Conservation (phyloP, 768 basidiomycete species). For the Mycena vulgaris region DNA sequence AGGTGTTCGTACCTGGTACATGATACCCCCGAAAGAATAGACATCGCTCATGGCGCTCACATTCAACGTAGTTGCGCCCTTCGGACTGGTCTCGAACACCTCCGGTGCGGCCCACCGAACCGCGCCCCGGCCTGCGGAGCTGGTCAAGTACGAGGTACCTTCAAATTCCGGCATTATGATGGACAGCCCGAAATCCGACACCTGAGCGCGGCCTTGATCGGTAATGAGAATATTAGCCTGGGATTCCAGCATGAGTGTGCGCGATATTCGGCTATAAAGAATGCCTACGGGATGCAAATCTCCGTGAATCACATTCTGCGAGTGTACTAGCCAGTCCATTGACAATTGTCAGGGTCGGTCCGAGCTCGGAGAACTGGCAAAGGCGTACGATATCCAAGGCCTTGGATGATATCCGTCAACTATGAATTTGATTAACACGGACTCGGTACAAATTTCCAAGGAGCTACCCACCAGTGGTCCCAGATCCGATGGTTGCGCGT, state of each 20-base stretch:
- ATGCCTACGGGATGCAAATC: constrained; percentile 18
- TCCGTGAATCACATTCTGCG: constrained; percentile 7
- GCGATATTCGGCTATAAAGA: neutral
- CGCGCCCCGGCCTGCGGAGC: neutral
- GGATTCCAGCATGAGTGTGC: too few relatives aligned
- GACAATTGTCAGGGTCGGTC: neutral
- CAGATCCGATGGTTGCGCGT: neutral
- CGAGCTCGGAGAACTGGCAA: neutral
- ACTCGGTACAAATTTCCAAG: too few relatives aligned
- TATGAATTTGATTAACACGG: neutral
- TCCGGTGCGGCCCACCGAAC: constrained; percentile 21
- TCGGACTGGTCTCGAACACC: neutral
- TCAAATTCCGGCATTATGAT: constrained; percentile 20
- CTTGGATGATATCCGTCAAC: neutral
- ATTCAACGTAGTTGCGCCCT: neutral
- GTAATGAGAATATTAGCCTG: constrained; percentile 17
- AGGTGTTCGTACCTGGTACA: constrained; percentile 21
- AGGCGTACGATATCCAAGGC: constrained; percentile 10
- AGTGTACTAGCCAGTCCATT: constrained; percentile 1
- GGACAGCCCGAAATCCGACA: constrained; percentile 19
- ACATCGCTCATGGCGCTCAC: constrained; percentile 20
- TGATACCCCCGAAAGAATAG: constrained; percentile 19
- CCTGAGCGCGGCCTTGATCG: constrained; percentile 1
- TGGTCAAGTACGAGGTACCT: constrained; percentile 15
- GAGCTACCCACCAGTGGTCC: constrained; percentile 2